Evolutionary conservation across 192 early-diverging fungal genomes (phyloP).

Genomic region (Linderina pennispora): DNA sequence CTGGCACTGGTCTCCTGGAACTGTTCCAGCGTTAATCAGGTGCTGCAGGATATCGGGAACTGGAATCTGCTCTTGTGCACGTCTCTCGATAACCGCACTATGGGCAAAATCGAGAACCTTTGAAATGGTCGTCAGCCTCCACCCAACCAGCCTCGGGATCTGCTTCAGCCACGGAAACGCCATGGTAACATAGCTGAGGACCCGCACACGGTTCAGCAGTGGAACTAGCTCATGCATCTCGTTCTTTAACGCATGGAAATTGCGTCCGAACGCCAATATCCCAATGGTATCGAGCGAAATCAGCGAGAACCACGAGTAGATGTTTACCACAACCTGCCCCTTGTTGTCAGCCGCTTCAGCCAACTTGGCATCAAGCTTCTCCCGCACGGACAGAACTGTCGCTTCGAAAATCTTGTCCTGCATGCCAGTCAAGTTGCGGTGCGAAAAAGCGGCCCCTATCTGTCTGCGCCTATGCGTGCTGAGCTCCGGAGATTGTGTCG

Average conservation of each 20-base stretch:
- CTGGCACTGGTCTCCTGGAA: constrained; percentile 11
- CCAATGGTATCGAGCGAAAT: constrained; percentile 36
- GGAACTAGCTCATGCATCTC: constrained; percentile 22
- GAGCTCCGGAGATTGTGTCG: constrained; percentile 25
- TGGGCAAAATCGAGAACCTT: constrained; percentile 11
- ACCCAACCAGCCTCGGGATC: constrained; percentile 8
- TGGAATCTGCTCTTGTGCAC: not conserved
- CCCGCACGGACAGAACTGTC: constrained; percentile 6
- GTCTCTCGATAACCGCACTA: constrained; percentile 13
- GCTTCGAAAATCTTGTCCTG: constrained; percentile 13
- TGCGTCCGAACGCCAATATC: constrained; percentile 21
- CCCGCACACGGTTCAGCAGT: constrained; percentile 7
- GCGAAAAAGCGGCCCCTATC: constrained; percentile 34
- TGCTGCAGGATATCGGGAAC: too few species aligned
- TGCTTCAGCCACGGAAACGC: constrained; percentile 33
- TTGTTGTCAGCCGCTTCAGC: not conserved
- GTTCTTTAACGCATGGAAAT: constrained; percentile 13
- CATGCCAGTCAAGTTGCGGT: constrained; percentile 22
- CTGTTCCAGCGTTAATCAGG: constrained; percentile 2
- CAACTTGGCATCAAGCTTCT: constrained; percentile 5
- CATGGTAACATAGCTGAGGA: constrained; percentile 31
- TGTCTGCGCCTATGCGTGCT: constrained; percentile 22
- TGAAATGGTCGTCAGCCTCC: constrained; percentile 3
- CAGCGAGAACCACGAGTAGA: constrained; percentile 22
- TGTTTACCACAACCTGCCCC: constrained; percentile 6